phyloP scores from a whole-genome alignment of 1,284 basidiomycete genomes.

The Ustilago nuda region DNA sequence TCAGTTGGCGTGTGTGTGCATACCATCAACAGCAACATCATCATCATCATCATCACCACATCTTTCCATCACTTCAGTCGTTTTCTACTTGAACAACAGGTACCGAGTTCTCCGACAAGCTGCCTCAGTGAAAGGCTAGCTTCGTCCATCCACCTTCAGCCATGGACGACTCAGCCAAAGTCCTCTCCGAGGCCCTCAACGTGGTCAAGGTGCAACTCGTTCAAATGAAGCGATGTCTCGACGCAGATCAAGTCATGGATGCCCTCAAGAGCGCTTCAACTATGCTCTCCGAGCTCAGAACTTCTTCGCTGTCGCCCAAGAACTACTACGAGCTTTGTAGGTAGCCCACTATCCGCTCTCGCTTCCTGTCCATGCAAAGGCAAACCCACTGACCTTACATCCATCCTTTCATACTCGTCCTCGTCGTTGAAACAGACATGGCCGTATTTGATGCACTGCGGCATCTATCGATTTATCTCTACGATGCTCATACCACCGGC shows the following conservation, averaged over 20 bases:
- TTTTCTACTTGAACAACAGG: background rate
- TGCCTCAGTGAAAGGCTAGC: constrained; percentile 21
- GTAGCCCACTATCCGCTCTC: background rate
- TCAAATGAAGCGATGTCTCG: constrained; percentile 67
- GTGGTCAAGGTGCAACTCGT: constrained; percentile 68
- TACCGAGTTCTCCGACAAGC: constrained; percentile 12
- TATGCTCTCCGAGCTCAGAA: constrained; percentile 66
- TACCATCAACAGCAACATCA: background rate
- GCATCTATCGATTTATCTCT: constrained; percentile 67
- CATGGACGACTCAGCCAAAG: constrained; percentile 68
- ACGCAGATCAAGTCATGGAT: constrained; percentile 68
- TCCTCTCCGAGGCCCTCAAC: constrained; percentile 64
- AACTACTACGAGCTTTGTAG: constrained; percentile 68
- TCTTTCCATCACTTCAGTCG: background rate
- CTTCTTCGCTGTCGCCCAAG: constrained; percentile 65
- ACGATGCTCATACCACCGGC: constrained; percentile 65
- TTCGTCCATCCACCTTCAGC: constrained; percentile 17
- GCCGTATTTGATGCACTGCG: constrained; percentile 67
- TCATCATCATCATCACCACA: background rate
- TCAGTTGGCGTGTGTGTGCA: background rate
- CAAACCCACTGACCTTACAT: constrained; percentile 11
- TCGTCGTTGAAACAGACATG: constrained; percentile 56
- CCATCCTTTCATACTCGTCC: background rate
- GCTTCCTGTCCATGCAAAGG: background rate
- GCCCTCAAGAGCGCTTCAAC: constrained; percentile 68